Conservation (phyloP, 2,329 filamentous ascomycete species). For the Acephala macrosclerotiorum region DNA sequence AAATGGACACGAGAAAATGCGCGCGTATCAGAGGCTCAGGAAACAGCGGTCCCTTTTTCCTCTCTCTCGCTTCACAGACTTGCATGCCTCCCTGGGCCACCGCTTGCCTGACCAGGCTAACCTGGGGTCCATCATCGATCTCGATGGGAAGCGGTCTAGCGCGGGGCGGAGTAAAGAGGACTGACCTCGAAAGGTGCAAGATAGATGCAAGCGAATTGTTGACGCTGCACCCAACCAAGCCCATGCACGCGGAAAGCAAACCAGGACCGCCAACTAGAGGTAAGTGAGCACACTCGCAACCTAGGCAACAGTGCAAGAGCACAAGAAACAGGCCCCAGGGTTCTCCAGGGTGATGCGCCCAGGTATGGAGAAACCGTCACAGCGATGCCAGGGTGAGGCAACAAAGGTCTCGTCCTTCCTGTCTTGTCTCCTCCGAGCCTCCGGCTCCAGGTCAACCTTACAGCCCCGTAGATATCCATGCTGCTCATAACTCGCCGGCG, state of each 20-base stretch:
- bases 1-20: conserved; percentile 35
- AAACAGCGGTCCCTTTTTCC: not conserved
- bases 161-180: not conserved
- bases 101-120: conserved; percentile 4
- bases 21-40: conserved; percentile 9
- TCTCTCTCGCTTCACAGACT: conserved; percentile 4
- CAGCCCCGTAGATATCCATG: not conserved
- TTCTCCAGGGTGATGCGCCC: conserved; percentile 7
- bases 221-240: not conserved
- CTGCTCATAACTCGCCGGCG: not conserved
- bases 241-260: conserved; percentile 5
- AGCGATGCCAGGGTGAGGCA: not conserved
- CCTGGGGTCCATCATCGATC: conserved; percentile 5
- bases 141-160: conserved; percentile 1
- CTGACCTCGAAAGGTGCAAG: too few relatives aligned
- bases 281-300: not conserved
- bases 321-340: not conserved
- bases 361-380: not conserved
- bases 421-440: not conserved
- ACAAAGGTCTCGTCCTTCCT: not conserved
- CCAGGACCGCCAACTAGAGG: not conserved
- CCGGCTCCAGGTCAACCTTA: not conserved
- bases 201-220: not conserved
- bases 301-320: not conserved
- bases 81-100: not conserved